These are phyloP conservation scores for Neoscytalidium dimidiatum DNA, from an alignment of 2,329 filamentous ascomycete genomes.

Conservation along the genomic window DNA sequence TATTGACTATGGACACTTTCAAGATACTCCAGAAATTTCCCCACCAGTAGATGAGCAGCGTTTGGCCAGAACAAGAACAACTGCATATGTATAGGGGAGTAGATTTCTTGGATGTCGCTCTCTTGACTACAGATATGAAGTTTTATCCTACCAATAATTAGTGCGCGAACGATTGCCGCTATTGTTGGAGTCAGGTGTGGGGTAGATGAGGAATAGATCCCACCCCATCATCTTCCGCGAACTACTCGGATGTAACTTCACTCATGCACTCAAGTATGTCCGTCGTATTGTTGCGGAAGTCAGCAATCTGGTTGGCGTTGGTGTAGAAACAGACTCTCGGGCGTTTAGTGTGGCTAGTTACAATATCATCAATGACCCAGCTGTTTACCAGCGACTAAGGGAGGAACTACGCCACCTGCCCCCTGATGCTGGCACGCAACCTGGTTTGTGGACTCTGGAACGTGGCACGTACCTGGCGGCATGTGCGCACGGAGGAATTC, in stretches of 20 bases:
- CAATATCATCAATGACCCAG: slow-evolving; percentile 35
- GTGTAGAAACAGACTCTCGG: slow-evolving; percentile 26
- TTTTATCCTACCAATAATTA: not conserved
- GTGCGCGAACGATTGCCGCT: not conserved
- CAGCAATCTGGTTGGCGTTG: slow-evolving; percentile 19
- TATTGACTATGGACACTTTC: not conserved
- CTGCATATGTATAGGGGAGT: not conserved
- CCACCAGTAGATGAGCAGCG: not conserved
- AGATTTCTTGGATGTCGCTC: not conserved
- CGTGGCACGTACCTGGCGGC: slow-evolving; percentile 6
- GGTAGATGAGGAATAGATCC: not conserved
- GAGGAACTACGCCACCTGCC: not conserved
- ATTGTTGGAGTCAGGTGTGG: not conserved
- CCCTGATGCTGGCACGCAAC: not conserved
- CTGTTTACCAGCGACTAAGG: slow-evolving; percentile 25
- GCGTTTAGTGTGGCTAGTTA: slow-evolving; percentile 32
- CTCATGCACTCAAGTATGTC: not conserved
- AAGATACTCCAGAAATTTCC: not conserved
- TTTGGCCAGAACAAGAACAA: not conserved
- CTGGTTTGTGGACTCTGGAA: not conserved
- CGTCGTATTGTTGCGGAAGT: not conserved
- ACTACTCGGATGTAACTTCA: not conserved
- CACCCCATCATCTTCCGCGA: not conserved
- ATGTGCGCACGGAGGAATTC: slow-evolving; percentile 31
- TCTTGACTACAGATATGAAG: not conserved